Conservation (phyloP, 2,329 filamentous ascomycete genomes). For the Sporothrix brasiliensis region DNA sequence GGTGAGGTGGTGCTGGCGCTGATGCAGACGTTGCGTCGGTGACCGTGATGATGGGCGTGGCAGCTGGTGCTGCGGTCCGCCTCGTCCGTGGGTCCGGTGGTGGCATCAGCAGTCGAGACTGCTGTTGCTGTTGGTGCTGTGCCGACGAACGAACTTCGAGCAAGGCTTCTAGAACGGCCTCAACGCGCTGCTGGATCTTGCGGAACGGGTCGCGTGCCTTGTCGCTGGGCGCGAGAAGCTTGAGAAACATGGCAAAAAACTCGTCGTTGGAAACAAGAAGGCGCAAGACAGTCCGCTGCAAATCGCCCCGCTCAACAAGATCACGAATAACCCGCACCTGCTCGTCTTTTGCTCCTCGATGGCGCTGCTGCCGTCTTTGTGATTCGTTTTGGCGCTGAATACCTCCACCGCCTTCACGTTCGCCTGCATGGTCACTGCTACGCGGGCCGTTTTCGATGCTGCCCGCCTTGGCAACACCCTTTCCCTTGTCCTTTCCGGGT, state of each 20-base stretch:
- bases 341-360: background rate
- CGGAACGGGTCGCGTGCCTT: slow-evolving; percentile 53
- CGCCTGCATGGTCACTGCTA: background rate
- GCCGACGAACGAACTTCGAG: slow-evolving; percentile 40
- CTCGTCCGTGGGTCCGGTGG: background rate
- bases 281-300: slow-evolving; percentile 56
- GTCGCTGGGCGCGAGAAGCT: slow-evolving; percentile 50
- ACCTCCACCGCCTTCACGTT: background rate
- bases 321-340: slow-evolving; percentile 30
- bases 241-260: slow-evolving; percentile 58
- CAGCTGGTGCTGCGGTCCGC: background rate
- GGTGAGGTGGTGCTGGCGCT: background rate
- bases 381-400: background rate
- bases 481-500: background rate
- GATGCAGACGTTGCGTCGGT: background rate
- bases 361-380: background rate
- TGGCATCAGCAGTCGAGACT: slow-evolving; percentile 5
- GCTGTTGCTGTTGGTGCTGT: slow-evolving; percentile 51
- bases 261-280: slow-evolving; percentile 59
- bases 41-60: background rate
- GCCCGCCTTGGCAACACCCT: background rate
- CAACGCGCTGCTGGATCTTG: slow-evolving; percentile 52
- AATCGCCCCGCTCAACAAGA: slow-evolving; percentile 50
- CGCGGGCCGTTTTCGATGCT: background rate
- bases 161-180: slow-evolving; percentile 52